These are phyloP conservation scores for Xerocomellus amylosporus DNA, from an alignment of 768 basidiomycete genomes.

Conservation along the genomic window DNA sequence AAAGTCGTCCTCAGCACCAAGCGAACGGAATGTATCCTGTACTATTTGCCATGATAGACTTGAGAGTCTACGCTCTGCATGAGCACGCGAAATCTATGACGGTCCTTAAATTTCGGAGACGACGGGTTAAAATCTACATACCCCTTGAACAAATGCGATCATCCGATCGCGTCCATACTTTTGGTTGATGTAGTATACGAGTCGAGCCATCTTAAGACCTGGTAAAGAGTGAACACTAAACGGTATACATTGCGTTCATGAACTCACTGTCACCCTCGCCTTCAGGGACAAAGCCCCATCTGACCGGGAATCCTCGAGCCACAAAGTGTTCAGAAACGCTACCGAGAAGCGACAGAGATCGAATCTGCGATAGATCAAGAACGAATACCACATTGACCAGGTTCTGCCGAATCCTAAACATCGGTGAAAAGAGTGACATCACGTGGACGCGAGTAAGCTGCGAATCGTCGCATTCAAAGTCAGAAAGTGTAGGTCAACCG, in stretches of 20 bases:
- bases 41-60: constrained; percentile 45
- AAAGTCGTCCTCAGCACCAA: constrained; percentile 39
- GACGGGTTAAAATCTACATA: constrained; percentile 25
- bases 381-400: constrained; percentile 80
- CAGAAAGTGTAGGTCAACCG: neutral
- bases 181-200: constrained; percentile 66
- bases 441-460: constrained; percentile 28
- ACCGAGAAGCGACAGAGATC: constrained; percentile 59
- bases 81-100: constrained; percentile 39
- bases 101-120: neutral
- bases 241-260: neutral
- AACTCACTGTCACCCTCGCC: constrained; percentile 40
- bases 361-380: constrained; percentile 70
- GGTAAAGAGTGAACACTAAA: constrained; percentile 4
- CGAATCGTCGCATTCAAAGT: neutral
- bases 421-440: constrained; percentile 67
- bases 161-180: constrained; percentile 64
- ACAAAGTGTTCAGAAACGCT: constrained; percentile 69
- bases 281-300: constrained; percentile 84
- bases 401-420: constrained; percentile 75
- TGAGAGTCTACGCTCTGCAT: constrained; percentile 31
- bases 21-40: constrained; percentile 36
- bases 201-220: constrained; percentile 68
- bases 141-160: constrained; percentile 55
- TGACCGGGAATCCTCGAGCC: constrained; percentile 66